phyloP scores from a whole-genome alignment of 495 filamentous ascomycete genomes.

The Neurospora sp. region DNA sequence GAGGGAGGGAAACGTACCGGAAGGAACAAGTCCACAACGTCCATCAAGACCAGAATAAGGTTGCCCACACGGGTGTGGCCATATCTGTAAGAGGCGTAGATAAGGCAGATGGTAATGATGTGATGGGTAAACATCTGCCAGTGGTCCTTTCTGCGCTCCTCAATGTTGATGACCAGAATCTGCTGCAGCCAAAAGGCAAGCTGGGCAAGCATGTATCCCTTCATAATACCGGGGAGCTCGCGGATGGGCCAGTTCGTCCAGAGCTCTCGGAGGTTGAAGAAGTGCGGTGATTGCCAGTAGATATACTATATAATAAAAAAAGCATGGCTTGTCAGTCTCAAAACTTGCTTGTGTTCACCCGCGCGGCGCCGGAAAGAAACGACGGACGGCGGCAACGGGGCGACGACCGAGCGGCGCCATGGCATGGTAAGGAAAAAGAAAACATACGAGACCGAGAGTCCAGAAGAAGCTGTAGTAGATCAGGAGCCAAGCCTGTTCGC shows the following conservation, averaged over 20 bases:
- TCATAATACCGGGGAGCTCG: constrained; percentile 60
- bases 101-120: constrained; percentile 72
- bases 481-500: constrained; percentile 86
- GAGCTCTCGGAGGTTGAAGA: constrained; percentile 62
- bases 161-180: constrained; percentile 87
- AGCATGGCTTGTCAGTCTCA: constrained; percentile 10
- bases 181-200: constrained; percentile 92
- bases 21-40: constrained; percentile 79
- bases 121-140: constrained; percentile 95
- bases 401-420: neutral
- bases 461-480: constrained; percentile 74
- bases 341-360: neutral
- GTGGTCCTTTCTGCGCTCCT: constrained; percentile 87
- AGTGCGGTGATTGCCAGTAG: constrained; percentile 66
- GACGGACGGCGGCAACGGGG: neutral
- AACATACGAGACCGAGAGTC: constrained; percentile 71
- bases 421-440: neutral
- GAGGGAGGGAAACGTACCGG: constrained; percentile 51
- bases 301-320: constrained; percentile 51
- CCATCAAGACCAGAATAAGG: constrained; percentile 85
- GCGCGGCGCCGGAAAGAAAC: neutral
- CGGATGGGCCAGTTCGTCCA: constrained; percentile 78
- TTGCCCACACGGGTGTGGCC: constrained; percentile 79
- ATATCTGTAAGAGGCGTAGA: constrained; percentile 73
- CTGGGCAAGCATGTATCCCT: constrained; percentile 87